These are phyloP conservation scores for Paracamarosporium sp. DNA, from an alignment of 2,329 filamentous ascomycete species.

Conservation along the genomic window DNA sequence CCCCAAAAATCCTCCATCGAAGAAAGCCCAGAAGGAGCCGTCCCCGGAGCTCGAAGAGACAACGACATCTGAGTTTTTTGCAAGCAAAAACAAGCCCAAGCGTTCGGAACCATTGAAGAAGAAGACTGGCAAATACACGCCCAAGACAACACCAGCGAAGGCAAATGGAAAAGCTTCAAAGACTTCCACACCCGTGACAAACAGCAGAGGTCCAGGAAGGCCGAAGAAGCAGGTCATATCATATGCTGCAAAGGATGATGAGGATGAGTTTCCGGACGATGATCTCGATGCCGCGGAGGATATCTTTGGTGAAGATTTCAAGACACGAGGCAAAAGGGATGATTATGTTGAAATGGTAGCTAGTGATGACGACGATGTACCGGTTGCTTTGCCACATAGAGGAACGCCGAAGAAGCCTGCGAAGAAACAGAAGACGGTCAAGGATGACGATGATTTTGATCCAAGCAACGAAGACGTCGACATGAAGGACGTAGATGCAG, in stretches of 20 bases:
- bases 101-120: constrained; percentile 54
- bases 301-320: constrained; percentile 78
- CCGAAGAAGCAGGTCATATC: constrained; percentile 52
- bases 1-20: constrained; percentile 64
- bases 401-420: constrained; percentile 44
- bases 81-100: constrained; percentile 62
- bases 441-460: constrained; percentile 50
- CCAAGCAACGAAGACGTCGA: constrained; percentile 56
- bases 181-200: constrained; percentile 42
- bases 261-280: constrained; percentile 57
- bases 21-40: constrained; percentile 61
- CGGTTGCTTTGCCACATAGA: constrained; percentile 39
- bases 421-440: constrained; percentile 56
- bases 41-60: constrained; percentile 62
- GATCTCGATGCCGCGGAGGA: constrained; percentile 72
- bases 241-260: constrained; percentile 66
- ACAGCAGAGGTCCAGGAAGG: constrained; percentile 45
- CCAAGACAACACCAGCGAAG: constrained; percentile 44
- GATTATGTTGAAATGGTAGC: constrained; percentile 69
- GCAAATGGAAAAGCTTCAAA: constrained; percentile 39
- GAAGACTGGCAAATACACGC: constrained; percentile 38
- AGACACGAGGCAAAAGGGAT: constrained; percentile 69
- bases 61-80: constrained; percentile 69
- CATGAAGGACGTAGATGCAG: constrained; percentile 59
- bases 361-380: constrained; percentile 36